These are phyloP conservation scores for Ophiostoma tasmaniense DNA, from an alignment of 2,329 filamentous ascomycete species.

Conservation along the genomic window DNA sequence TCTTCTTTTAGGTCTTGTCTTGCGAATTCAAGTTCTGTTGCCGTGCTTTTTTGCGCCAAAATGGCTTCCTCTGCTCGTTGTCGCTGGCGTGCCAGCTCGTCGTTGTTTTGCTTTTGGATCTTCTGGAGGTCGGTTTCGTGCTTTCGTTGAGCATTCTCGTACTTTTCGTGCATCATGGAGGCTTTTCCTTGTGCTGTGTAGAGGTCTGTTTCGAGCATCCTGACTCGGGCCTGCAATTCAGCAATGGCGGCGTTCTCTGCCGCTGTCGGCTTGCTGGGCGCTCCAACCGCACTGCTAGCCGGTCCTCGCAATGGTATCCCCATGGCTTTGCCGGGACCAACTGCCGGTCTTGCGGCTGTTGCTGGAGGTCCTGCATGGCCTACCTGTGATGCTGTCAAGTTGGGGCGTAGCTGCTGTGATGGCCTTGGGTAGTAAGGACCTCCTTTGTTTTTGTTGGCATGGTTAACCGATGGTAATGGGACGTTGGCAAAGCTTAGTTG, in stretches of 20 bases:
- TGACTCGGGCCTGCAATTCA: conserved; percentile 44
- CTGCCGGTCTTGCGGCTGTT: background rate
- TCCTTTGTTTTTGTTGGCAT: background rate
- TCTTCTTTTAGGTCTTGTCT: conserved; percentile 62
- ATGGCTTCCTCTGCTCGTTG: conserved; percentile 55
- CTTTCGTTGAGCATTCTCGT: conserved; percentile 51
- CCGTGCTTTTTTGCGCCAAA: conserved; percentile 54
- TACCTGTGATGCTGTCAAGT: background rate
- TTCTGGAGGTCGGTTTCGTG: conserved; percentile 54
- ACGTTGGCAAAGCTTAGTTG: conserved; percentile 17
- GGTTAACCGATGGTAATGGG: conserved; percentile 13
- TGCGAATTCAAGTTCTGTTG: conserved; percentile 64
- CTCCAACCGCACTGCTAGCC: background rate
- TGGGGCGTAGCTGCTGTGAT: conserved; percentile 1
- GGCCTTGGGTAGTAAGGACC: conserved; percentile 2
- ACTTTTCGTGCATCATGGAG: conserved; percentile 64
- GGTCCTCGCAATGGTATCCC: background rate
- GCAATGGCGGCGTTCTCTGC: conserved; percentile 24
- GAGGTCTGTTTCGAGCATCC: conserved; percentile 47
- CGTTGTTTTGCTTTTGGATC: conserved; percentile 54
- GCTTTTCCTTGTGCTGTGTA: conserved; percentile 61
- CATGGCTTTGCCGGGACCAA: background rate
- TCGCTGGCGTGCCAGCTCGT: conserved; percentile 56
- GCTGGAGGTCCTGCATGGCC: background rate
- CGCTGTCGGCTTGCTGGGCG: background rate